Evolutionary conservation across 139 green algal species (phyloP).

Genomic region (Yamagishiella unicocca): DNA sequence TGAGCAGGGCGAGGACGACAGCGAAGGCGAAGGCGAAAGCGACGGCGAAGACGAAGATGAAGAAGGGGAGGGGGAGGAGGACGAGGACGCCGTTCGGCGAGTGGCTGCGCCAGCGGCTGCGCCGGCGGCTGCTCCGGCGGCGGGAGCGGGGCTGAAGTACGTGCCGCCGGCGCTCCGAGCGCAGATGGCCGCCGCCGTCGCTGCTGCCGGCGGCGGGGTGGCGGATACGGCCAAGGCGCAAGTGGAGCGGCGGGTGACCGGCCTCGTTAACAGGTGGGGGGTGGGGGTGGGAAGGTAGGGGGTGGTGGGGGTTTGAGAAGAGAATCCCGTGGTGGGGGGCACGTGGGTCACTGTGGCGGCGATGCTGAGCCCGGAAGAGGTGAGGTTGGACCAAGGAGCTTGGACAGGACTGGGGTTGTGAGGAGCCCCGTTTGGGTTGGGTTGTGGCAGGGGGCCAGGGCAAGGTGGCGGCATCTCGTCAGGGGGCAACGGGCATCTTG

Average conservation of each 20-base stretch:
- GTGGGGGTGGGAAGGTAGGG: not conserved
- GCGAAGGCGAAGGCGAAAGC: not conserved
- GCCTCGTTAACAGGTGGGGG: slow-evolving; percentile 81
- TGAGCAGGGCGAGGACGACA: slow-evolving; percentile 6
- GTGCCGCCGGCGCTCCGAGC: slow-evolving; percentile 74
- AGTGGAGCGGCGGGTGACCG: slow-evolving; percentile 71
- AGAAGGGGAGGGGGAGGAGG: not conserved
- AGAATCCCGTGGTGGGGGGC: no score
- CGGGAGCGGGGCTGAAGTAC: slow-evolving; percentile 51
- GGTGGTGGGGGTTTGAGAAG: no score
- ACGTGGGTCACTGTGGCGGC: no score
- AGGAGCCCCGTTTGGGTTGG: no score
- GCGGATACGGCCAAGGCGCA: slow-evolving; percentile 4
- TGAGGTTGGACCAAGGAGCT: no score
- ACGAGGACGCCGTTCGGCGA: not conserved
- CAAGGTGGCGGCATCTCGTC: no score
- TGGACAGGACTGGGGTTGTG: no score
- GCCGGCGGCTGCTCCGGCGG: not conserved
- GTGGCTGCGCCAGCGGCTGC: not conserved
- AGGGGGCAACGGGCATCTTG: no score
- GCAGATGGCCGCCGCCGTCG: slow-evolving; percentile 13
- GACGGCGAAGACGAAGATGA: slow-evolving; percentile 37
- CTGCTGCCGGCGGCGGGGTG: not conserved
- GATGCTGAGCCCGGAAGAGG: no score
- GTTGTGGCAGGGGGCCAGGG: no score